Base-by-base conservation (phyloP, 805 yeast genomes). In the Pichia gijzeniarum region DNA sequence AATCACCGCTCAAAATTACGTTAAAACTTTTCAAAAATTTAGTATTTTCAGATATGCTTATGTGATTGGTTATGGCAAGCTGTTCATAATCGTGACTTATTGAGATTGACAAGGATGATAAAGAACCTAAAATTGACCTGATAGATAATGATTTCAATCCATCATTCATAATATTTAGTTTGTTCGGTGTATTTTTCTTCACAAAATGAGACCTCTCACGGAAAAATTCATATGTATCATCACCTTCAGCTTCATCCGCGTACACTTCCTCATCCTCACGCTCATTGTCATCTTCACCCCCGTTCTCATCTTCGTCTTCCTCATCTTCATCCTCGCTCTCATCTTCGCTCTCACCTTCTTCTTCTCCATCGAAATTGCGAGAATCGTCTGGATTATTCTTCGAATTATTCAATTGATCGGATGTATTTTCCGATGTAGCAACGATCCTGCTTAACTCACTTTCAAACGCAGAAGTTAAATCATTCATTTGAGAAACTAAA, bases 401-500 rank as follows among this genome's bases (percentile, higher is more conserved):
- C 16, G 14, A 17, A 21, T n/a, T n/a, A n/a, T n/a, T 35, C 35
- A 41, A 19, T 17, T 41, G 39, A 34, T n/a, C 16, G 16, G 18
- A 21, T 21, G 16, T 38, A 5, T n/a, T n/a, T n/a, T 38, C 32
- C 5, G 25, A 19, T 22, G 9, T 25, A 18, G 21, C 41, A n/a
- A 9, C 33, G 33, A 40, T 19, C 47, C 48, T 35, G 35, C 59
- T 47, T 8, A 55, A 51, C 21, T 61, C 63, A 65, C 13, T 17
- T 28, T 40, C 32, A n/a, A 30, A 30, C 13, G 33, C 33, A 9
- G 33, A 42, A 39, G 12, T 44, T 3, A 78, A 61, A 0, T 55
- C 48, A 1, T 63, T 52, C 9, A 74, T 67, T 56, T 82, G 86
- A 16, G 71, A 62, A 4, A 82, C 58, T n/a, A 84, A 61, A 0